Conservation (phyloP, 148 eudicot genomes). For the Silene conica region DNA sequence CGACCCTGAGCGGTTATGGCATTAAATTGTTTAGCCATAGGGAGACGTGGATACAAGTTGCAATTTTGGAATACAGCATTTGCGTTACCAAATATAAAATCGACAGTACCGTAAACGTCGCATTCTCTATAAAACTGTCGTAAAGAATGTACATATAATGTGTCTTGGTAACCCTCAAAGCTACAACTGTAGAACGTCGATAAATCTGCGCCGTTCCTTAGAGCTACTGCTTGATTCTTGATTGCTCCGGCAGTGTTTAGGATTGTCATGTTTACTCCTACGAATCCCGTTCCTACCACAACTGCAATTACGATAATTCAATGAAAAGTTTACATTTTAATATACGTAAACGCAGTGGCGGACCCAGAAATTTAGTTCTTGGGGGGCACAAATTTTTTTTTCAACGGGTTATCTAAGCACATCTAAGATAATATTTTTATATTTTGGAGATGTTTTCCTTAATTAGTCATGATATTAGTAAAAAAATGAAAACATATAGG, state of each 20-base stretch:
- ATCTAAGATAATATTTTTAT: too few relatives aligned
- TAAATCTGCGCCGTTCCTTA: constrained; percentile 67
- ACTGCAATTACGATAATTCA: constrained; percentile 31
- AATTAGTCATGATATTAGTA: too few relatives aligned
- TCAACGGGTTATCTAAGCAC: too few relatives aligned
- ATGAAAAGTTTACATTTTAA: too few relatives aligned
- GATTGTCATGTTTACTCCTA: constrained; percentile 57
- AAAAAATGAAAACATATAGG: too few relatives aligned
- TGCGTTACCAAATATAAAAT: constrained; percentile 84
- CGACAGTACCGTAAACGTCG: constrained; percentile 78
- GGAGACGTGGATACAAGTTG: constrained; percentile 56
- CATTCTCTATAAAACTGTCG: constrained; percentile 75
- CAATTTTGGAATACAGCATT: constrained; percentile 66
- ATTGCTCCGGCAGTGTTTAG: constrained; percentile 74
- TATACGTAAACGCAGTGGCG: too few relatives aligned
- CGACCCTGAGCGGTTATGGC: constrained; percentile 85
- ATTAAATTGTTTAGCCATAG: constrained; percentile 53
- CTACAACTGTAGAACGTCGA: constrained; percentile 72
- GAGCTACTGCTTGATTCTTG: constrained; percentile 77
- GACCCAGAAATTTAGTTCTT: too few relatives aligned
- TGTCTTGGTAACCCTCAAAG: constrained; percentile 87
- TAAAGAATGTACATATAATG: constrained; percentile 65
- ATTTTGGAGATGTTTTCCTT: too few relatives aligned
- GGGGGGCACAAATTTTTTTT: too few relatives aligned
- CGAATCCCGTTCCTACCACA: constrained; percentile 51